phyloP scores from a whole-genome alignment of 805 yeast species.

The Myxozyma nipponensis region DNA sequence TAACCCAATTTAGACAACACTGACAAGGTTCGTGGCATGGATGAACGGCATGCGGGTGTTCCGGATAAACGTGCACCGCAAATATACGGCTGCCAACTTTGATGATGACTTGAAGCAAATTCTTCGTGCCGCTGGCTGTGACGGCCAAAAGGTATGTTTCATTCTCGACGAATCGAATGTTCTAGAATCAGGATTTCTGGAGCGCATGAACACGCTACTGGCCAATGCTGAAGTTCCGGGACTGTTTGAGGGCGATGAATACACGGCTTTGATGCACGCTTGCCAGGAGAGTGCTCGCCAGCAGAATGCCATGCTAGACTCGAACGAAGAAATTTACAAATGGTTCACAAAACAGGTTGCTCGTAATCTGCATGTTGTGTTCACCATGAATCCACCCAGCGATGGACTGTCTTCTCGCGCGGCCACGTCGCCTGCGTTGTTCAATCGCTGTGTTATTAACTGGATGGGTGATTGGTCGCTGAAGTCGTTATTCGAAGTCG shows the following conservation, averaged over 20 bases:
- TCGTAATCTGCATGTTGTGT: constrained; percentile 73
- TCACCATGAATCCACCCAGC: constrained; percentile 61
- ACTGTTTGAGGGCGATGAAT: constrained; percentile 73
- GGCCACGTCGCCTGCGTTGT: constrained; percentile 78
- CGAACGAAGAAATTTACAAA: constrained; percentile 61
- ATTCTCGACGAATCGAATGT: constrained; percentile 78
- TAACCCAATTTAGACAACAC: constrained; percentile 48
- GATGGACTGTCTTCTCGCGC: constrained; percentile 42
- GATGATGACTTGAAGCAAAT: constrained; percentile 58
- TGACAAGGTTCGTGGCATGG: constrained; percentile 86
- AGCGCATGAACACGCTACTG: constrained; percentile 85
- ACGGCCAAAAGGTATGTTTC: constrained; percentile 63
- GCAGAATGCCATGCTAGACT: constrained; percentile 61
- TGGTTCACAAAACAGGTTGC: constrained; percentile 75
- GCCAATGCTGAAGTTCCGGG: constrained; percentile 95
- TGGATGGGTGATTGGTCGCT: constrained; percentile 86
- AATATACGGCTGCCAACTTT: constrained; percentile 59
- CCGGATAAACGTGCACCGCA: constrained; percentile 54
- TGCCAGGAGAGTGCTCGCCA: constrained; percentile 56
- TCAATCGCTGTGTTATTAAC: constrained; percentile 81
- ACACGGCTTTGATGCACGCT: constrained; percentile 46
- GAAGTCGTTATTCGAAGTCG: constrained; percentile 49
- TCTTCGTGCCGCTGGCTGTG: constrained; percentile 48
- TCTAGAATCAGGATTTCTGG: constrained; percentile 72
- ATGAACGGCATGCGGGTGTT: constrained; percentile 66